Percentiles rank a stretch among this genome's conserved stretches.
These are phyloP conservation scores for Mrakia hoshinonis DNA, from an alignment of 768 basidiomycete species.

Conservation along the genomic window DNA sequence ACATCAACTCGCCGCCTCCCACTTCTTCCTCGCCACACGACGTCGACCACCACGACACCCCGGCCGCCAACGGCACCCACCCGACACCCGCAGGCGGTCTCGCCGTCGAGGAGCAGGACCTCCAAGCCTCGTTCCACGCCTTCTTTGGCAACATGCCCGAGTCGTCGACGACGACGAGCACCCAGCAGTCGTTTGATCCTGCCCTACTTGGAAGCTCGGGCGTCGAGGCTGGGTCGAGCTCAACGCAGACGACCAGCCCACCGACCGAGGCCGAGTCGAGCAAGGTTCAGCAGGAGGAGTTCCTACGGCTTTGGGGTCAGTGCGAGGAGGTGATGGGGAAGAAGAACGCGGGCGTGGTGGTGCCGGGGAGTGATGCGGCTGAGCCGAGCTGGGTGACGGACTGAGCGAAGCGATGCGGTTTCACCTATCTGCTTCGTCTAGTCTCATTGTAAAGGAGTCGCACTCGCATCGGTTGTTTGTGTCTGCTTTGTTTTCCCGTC, in stretches of 20 bases:
- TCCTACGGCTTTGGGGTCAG: slow-evolving; percentile 8
- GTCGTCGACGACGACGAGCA: background rate
- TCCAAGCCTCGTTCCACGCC: background rate
- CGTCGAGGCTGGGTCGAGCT: background rate
- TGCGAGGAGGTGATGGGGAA: slow-evolving; percentile 12
- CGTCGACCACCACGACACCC: background rate
- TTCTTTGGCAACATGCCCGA: background rate
- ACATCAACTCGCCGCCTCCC: slow-evolving; percentile 11
- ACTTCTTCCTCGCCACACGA: background rate
- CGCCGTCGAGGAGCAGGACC: background rate
- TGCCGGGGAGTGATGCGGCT: slow-evolving; percentile 1
- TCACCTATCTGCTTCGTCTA: no score
- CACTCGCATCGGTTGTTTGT: no score
- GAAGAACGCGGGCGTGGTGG: background rate
- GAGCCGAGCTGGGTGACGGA: slow-evolving; percentile 18
- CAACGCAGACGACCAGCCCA: background rate
- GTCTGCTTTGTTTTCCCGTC: no score
- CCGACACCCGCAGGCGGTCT: background rate
- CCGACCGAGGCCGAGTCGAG: background rate
- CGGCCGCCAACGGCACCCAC: background rate
- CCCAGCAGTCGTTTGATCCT: no score
- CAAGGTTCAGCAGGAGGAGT: slow-evolving; percentile 11
- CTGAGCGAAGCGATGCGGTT: slow-evolving; percentile 36
- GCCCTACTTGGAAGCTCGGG: no score
- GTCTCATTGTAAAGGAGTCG: no score